Base-by-base conservation (phyloP, 768 basidiomycete genomes). In the Xerocomus brunneocitrinus region DNA sequence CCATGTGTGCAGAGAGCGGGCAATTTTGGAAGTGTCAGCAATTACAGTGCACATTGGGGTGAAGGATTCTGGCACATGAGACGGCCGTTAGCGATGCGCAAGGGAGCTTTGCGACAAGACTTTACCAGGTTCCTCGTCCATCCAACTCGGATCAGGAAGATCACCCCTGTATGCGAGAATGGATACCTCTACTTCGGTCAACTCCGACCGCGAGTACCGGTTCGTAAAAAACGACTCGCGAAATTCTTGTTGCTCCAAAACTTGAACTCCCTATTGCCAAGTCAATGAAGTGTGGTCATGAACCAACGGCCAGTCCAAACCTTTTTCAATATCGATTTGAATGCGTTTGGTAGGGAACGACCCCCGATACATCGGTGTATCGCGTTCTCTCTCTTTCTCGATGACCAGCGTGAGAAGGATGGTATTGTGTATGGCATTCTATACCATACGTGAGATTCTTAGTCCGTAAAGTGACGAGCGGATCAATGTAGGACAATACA, bases 391-490 rank as follows among this genome's bases (percentile, higher is more conserved):
- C 10, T 35, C 79, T 71, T 13, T 53, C 46, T 8, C 49, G 35
- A 54, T 82, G 80, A 14, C 75, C 78, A 1, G 63, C 50, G 28
- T 67, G 53, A 16, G 27, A 46, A 0, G 58, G 12, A 32, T 74
- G 53, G 56, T 65, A 80, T 0, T 27, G 12, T 3, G 58, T 59
- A 19, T 25, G 8, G 40, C 72, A 70, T 40, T 69, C 52, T n/a
- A 68, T 58, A 2, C 75, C 75, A 32, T 74, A 76, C 0, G 74
- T 76, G 78, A 69, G n/a, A n/a, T n/a, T n/a, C n/a, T n/a, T n/a
- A 0, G 79, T 69, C 5, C 35, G 35, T 16, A 14, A 36, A 5
- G 35, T 36, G 35, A 36, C 35, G 13, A 36, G 35, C 5, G 35
- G 35, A 36, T 36, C 19, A 19, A 19, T 19, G 19, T 19, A 19